Base-by-base conservation (phyloP, 2,329 filamentous ascomycete species). In the Diplodia mutila region DNA sequence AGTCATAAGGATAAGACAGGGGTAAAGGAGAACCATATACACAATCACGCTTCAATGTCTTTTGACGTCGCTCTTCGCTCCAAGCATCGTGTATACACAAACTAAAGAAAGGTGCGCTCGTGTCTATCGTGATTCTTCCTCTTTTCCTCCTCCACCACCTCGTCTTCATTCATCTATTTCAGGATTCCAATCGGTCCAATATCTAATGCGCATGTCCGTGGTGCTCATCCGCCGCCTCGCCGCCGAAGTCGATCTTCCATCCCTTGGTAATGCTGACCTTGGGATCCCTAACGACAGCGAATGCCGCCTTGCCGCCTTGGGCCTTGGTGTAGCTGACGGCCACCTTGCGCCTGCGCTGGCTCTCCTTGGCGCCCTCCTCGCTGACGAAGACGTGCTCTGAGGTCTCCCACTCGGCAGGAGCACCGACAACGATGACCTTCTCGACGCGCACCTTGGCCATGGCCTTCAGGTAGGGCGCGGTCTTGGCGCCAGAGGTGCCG, bases 401-500 rank as follows among this genome's bases (percentile, higher is more conserved):
- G 59, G 81, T 82, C 70, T 86, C 86, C 94, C 93, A 97, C 23
- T 82, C 80, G 39, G 85, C 82, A 0, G 93, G 91, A 2, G 92
- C 92, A 53, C 92, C 92, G 23, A 98, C 88, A 59, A 99, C 74
- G 55, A 98, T 84, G 66, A 98, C 86, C 80, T 91, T 93, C 82
- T 97, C 93, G 1, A 98, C 88, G 8, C 85, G 82, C 3, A 98
- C 93, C 53, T 86, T 84, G 34, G 86, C 85, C 90, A 97, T 96
- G 6, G 81, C 84, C 84, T 94, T 91, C 70, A 94, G 80, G 83
- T 93, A 98, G 39, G 86, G 85, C 48, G 90, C 89, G 18, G 89
- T 87, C 79, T 91, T 86, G 79, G 73, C 86, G n/a, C 69, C 72
- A 39, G 71, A 71, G 29, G 76, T 71, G 54, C 75, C 87, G 7